Evolutionary conservation across 2,329 filamentous ascomycete genomes (phyloP).

Genomic region (Exophiala xenobiotica): DNA sequence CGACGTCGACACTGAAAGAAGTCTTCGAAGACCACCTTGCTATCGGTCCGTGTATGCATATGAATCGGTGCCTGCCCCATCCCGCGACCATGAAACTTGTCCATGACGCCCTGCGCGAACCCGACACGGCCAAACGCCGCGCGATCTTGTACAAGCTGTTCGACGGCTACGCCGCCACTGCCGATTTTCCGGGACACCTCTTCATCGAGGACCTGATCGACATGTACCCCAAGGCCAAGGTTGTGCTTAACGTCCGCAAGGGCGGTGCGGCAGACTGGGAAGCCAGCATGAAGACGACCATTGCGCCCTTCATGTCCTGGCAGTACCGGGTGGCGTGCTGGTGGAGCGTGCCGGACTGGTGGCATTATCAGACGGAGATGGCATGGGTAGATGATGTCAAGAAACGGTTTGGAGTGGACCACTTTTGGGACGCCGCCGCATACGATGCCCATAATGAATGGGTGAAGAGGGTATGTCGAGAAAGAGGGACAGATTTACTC

Average conservation of each 20-base stretch:
- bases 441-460: slow-evolving; percentile 18
- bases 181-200: slow-evolving; percentile 44
- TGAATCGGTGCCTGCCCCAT: slow-evolving; percentile 4
- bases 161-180: slow-evolving; percentile 47
- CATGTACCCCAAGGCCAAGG: slow-evolving; percentile 49
- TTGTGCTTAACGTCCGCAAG: slow-evolving; percentile 40
- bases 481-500: slow-evolving; percentile 7
- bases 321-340: slow-evolving; percentile 12
- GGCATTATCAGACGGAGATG: slow-evolving; percentile 12
- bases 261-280: slow-evolving; percentile 43
- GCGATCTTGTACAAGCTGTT: slow-evolving; percentile 13
- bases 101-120: slow-evolving; percentile 10
- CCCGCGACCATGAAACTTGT: slow-evolving; percentile 12
- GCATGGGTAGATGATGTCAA: slow-evolving; percentile 8
- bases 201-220: slow-evolving; percentile 48
- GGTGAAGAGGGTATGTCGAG: slow-evolving; percentile 11
- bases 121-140: slow-evolving; percentile 8
- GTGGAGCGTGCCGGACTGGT: slow-evolving; percentile 8
- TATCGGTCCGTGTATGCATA: slow-evolving; percentile 15
- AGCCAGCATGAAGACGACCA: slow-evolving; percentile 27
- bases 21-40: slow-evolving; percentile 7
- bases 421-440: slow-evolving; percentile 9
- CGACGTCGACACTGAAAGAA: slow-evolving; percentile 15
- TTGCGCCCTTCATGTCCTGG: slow-evolving; percentile 14
- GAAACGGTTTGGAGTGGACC: slow-evolving; percentile 7